Percentiles rank a stretch among this genome's conserved stretches.
phyloP scores from a whole-genome alignment of 2,329 filamentous ascomycete genomes.

The Penicillium glabrum region DNA sequence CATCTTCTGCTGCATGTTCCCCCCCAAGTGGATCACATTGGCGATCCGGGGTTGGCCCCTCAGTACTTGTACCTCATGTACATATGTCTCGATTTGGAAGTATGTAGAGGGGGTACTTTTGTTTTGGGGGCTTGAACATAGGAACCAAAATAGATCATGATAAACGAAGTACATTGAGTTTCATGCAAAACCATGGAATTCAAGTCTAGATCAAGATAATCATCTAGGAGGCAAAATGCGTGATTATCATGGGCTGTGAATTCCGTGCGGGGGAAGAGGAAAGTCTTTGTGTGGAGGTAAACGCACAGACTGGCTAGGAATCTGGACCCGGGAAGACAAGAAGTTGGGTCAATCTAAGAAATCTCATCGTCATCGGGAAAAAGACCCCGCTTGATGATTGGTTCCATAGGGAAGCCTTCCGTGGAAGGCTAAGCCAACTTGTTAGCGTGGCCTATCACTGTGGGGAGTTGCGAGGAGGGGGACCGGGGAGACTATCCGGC shows the following conservation, averaged over 20 bases:
- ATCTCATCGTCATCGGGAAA: conserved; percentile 10
- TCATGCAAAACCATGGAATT: not conserved
- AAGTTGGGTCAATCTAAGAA: not conserved
- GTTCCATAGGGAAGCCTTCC: conserved; percentile 1
- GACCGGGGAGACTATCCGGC: not conserved
- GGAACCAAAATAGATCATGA: not conserved
- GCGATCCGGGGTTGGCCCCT: conserved; percentile 24
- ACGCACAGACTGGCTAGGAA: conserved; percentile 8
- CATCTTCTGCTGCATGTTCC: conserved; percentile 4
- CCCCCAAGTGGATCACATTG: conserved; percentile 17
- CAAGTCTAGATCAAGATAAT: not conserved
- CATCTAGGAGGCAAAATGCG: not conserved
- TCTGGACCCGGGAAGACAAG: conserved; percentile 11
- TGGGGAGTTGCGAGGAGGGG: not conserved
- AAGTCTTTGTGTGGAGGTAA: not conserved
- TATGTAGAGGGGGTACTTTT: not conserved
- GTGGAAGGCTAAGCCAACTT: conserved; percentile 1
- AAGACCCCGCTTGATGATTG: not conserved
- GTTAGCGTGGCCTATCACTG: not conserved
- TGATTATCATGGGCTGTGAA: not conserved
- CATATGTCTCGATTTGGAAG: not conserved
- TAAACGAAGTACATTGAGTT: not conserved
- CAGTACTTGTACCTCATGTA: not conserved
- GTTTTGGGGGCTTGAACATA: not conserved
- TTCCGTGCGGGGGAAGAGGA: not conserved